Percentiles rank a stretch among this genome's conserved stretches.
phyloP scores from a whole-genome alignment of 345 rosid species.

The Microcos paniculata region DNA sequence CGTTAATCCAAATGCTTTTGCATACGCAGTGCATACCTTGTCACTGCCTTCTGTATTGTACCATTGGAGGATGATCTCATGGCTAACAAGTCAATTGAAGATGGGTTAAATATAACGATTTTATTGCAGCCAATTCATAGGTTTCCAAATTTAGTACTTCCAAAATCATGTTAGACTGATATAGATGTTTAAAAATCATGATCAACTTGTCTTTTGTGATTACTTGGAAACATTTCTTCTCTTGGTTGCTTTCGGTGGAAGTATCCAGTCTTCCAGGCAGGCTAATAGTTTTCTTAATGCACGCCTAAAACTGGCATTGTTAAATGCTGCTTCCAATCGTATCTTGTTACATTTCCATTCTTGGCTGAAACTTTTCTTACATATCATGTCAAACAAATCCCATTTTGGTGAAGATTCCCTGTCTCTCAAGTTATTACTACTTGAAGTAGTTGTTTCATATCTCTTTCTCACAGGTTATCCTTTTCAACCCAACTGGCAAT shows the following conservation, averaged over 20 bases:
- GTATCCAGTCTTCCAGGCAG: background rate
- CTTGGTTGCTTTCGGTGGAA: background rate
- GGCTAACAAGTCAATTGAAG: background rate
- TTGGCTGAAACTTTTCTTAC: background rate
- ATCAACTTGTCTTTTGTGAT: background rate
- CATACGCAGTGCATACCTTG: background rate
- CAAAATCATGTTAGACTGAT: background rate
- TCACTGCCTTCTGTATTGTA: background rate
- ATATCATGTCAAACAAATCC: background rate
- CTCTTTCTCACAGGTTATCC: background rate
- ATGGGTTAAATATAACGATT: background rate
- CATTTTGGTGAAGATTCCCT: background rate
- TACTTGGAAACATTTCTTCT: background rate
- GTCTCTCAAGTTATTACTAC: background rate
- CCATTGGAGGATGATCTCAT: background rate
- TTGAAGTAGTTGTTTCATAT: background rate
- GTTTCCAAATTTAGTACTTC: background rate
- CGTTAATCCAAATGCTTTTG: background rate
- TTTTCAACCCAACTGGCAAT: conserved; percentile 1
- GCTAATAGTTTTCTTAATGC: background rate
- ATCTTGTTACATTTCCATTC: background rate
- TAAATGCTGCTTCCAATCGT: background rate
- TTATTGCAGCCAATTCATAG: background rate
- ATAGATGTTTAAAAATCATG: conserved; percentile 1
- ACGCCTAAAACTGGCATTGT: background rate